Conservation (phyloP, 2,329 filamentous ascomycete species). For the Diaporthe sp. region DNA sequence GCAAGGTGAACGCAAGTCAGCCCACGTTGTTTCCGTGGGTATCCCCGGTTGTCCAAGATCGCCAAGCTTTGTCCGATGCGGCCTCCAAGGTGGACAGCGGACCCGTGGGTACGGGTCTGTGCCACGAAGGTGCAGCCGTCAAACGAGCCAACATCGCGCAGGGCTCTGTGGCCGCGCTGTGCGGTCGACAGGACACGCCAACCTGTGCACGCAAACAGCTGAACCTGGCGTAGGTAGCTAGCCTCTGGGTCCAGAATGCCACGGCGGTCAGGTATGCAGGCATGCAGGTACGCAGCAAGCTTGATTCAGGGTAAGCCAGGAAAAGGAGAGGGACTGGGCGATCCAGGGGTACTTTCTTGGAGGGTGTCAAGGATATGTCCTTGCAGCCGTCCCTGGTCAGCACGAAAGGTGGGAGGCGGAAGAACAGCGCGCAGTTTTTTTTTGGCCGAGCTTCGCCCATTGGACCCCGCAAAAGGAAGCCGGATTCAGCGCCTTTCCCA, state of each 20-base stretch:
- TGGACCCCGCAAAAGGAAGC: constrained; percentile 17
- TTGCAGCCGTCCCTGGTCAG: constrained; percentile 23
- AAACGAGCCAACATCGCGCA: constrained; percentile 21
- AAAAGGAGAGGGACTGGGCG: constrained; percentile 24
- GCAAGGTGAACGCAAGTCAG: background rate
- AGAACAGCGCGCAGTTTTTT: background rate
- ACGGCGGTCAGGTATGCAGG: constrained; percentile 18
- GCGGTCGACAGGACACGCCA: background rate
- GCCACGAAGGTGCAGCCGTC: background rate
- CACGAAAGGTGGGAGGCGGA: constrained; percentile 26
- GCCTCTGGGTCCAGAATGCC: constrained; percentile 3
- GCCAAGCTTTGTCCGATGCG: constrained; percentile 35
- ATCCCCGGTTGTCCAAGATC: constrained; percentile 1
- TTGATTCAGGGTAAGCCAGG: constrained; percentile 28
- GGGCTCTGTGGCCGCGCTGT: constrained; percentile 10
- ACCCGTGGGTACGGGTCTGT: constrained; percentile 32
- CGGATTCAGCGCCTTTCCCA: constrained; percentile 4
- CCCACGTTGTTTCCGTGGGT: constrained; percentile 2
- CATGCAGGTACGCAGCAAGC: constrained; percentile 27
- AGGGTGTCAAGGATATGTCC: constrained; percentile 26
- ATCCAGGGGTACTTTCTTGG: constrained; percentile 9
- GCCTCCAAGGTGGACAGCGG: constrained; percentile 28
- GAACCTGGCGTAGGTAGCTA: constrained; percentile 5
- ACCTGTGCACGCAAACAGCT: constrained; percentile 4
- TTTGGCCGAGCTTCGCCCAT: constrained; percentile 21